Conservation (phyloP, 2,329 filamentous ascomycete genomes). For the Delphinella strobiligena region DNA sequence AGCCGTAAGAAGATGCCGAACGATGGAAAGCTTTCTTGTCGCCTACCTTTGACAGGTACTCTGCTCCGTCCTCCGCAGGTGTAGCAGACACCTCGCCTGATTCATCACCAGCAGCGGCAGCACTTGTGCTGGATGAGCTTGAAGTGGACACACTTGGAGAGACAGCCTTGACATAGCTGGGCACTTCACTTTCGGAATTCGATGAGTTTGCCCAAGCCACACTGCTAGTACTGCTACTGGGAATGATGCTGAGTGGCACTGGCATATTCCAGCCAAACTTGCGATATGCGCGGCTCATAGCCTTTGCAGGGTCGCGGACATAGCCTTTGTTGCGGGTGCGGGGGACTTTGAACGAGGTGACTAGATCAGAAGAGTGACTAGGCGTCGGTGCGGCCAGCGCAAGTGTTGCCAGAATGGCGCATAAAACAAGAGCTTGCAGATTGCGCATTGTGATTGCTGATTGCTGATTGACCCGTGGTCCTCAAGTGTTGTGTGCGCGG, state of each 20-base stretch:
- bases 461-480: neutral
- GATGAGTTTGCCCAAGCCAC: conserved; percentile 2
- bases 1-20: neutral
- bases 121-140: neutral
- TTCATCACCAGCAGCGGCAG: conserved; percentile 10
- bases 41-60: conserved; percentile 50
- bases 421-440: conserved; percentile 2
- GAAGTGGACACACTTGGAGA: conserved; percentile 1
- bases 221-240: conserved; percentile 1
- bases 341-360: conserved; percentile 49
- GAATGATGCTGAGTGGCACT: too few species aligned
- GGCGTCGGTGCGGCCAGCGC: conserved; percentile 35
- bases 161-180: conserved; percentile 1
- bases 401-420: conserved; percentile 27
- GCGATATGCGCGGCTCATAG: conserved; percentile 53
- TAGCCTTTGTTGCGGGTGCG: conserved; percentile 45
- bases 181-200: neutral
- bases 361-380: conserved; percentile 14
- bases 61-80: conserved; percentile 51
- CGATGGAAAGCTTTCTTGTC: neutral
- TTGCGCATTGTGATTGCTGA: neutral
- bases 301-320: conserved; percentile 44
- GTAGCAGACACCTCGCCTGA: conserved; percentile 51
- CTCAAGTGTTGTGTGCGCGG: neutral
- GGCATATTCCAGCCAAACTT: conserved; percentile 43